A percentile compares a stretch with the other conserved stretches of the same genome.
These are phyloP conservation scores for Jatropha multifida DNA, from an alignment of 441 rosid genomes.

Conservation along the genomic window DNA sequence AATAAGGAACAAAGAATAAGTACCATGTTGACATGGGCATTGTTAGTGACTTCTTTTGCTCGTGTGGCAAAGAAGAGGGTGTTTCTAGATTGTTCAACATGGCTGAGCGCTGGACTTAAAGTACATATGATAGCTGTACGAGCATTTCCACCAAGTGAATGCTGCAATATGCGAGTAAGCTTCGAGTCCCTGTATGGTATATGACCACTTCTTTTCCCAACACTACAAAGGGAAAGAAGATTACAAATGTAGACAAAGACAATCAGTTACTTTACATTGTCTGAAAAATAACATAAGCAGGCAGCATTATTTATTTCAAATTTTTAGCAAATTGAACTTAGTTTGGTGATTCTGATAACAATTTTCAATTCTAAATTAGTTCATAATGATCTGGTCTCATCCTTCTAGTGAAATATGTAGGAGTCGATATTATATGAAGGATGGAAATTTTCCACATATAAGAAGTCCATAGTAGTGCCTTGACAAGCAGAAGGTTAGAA, in stretches of 20 bases:
- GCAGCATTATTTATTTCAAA: neutral
- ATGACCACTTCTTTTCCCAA: constrained; percentile 94
- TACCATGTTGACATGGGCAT: constrained; percentile 99
- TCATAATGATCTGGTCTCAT: neutral
- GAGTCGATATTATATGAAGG: neutral
- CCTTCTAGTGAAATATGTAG: neutral
- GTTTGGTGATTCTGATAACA: neutral
- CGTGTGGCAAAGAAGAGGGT: constrained; percentile 93
- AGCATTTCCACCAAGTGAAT: constrained; percentile 98
- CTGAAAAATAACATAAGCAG: neutral
- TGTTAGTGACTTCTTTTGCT: constrained; percentile 99
- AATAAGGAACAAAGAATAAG: constrained; percentile 14
- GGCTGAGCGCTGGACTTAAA: constrained; percentile 85
- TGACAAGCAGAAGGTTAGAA: neutral
- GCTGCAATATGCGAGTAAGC: constrained; percentile 95
- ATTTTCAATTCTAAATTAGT: neutral
- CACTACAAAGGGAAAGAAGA: constrained; percentile 40
- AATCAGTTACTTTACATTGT: neutral
- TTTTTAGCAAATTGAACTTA: neutral
- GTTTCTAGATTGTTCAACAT: constrained; percentile 95
- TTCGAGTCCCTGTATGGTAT: constrained; percentile 96
- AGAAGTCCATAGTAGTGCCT: neutral
- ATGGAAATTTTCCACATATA: neutral
- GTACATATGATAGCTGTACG: constrained; percentile 98
- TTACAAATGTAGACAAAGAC: neutral